Evolutionary conservation across 2,329 filamentous ascomycete species (phyloP).

Genomic region (Ceratocystis papillata): DNA sequence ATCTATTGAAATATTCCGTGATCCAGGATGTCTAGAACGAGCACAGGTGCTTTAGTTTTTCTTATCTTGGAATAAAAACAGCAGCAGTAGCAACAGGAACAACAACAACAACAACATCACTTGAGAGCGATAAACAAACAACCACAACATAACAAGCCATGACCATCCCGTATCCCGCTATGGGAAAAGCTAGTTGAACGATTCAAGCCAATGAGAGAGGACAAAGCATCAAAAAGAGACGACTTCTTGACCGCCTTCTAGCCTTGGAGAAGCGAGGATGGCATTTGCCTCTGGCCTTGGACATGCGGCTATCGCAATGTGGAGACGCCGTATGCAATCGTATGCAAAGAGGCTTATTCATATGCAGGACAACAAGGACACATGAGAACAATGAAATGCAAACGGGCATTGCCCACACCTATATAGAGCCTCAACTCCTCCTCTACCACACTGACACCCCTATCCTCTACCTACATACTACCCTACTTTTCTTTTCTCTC

Average conservation of each 20-base stretch:
- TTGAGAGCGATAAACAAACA: background rate
- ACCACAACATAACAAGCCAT: background rate
- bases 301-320: background rate
- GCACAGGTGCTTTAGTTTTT: background rate
- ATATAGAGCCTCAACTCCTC: too few species aligned
- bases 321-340: background rate
- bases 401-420: background rate
- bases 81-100: too few species aligned
- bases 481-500: too few species aligned
- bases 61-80: background rate
- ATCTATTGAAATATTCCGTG: background rate
- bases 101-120: too few species aligned
- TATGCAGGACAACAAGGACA: too few species aligned
- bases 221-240: background rate
- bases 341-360: too few species aligned
- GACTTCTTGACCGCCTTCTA: background rate
- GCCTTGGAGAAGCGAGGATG: background rate
- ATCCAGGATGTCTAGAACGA: background rate
- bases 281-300: background rate
- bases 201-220: background rate
- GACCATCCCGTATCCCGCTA: slow-evolving; percentile 10
- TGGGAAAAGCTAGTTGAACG: background rate
- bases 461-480: too few species aligned
- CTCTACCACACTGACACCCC: too few species aligned
- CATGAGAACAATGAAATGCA: background rate